These are phyloP conservation scores for Begonia loranthoides DNA, from an alignment of 306 rosid species.

Conservation along the genomic window DNA sequence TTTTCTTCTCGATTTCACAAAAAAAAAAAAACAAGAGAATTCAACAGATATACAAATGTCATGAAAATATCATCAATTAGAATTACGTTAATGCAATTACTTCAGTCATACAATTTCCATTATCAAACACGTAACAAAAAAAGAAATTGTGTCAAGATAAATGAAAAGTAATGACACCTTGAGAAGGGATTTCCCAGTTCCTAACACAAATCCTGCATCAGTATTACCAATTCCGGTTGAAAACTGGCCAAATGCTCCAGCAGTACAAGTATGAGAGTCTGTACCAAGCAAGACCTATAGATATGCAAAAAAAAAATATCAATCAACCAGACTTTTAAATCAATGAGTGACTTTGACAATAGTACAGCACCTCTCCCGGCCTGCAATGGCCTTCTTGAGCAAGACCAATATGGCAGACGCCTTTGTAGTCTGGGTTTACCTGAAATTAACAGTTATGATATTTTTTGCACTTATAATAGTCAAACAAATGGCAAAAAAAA, in stretches of 20 bases:
- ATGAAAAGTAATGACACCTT: constrained; percentile 32
- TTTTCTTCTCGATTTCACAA: no score
- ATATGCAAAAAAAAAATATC: constrained; percentile 9
- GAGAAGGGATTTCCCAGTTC: constrained; percentile 80
- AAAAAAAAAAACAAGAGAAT: no score
- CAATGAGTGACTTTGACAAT: background rate
- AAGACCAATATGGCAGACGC: constrained; percentile 91
- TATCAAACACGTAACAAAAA: background rate
- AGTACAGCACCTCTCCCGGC: constrained; percentile 78
- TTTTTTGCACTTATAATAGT: constrained; percentile 3
- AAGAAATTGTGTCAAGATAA: background rate
- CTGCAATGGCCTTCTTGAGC: constrained; percentile 99
- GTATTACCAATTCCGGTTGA: constrained; percentile 95
- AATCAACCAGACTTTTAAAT: constrained; percentile 4
- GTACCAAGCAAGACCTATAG: constrained; percentile 83
- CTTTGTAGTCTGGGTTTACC: constrained; percentile 98
- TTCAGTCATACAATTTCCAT: no score
- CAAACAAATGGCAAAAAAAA: constrained; percentile 6
- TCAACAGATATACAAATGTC: no score
- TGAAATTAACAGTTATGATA: constrained; percentile 11
- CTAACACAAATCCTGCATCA: constrained; percentile 86
- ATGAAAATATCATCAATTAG: no score
- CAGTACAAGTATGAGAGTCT: constrained; percentile 95
- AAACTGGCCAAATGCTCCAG: constrained; percentile 98
- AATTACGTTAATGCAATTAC: no score